phyloP scores from a whole-genome alignment of 2,329 filamentous ascomycete species.

The Xylariaceae sp. region DNA sequence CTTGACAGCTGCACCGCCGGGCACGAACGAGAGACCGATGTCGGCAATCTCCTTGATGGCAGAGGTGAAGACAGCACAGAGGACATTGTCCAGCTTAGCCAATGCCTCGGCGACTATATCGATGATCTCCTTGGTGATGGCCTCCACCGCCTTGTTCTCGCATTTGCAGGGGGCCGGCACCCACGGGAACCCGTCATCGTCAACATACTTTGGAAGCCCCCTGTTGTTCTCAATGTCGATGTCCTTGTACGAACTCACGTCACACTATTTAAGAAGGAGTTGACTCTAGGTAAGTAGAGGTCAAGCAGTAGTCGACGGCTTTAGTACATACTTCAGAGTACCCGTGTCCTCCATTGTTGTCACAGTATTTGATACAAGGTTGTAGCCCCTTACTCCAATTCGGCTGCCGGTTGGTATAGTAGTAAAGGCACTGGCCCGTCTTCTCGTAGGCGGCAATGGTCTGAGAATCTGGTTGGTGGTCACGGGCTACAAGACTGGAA shows the following conservation, averaged over 20 bases:
- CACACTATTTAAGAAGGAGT: constrained; percentile 1
- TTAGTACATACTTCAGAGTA: constrained; percentile 1
- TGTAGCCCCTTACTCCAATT: constrained; percentile 2
- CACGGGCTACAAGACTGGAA: constrained; percentile 1
- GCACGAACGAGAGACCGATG: constrained; percentile 4
- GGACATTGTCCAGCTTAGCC: background rate
- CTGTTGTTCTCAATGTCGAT: background rate
- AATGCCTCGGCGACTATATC: constrained; percentile 1
- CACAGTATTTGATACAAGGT: constrained; percentile 1
- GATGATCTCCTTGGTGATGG: background rate
- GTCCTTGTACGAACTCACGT: background rate
- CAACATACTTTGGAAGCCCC: background rate
- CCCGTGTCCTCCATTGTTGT: constrained; percentile 1
- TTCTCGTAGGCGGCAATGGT: constrained; percentile 1
- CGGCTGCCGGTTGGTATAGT: background rate
- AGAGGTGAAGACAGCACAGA: constrained; percentile 4
- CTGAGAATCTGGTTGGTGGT: background rate
- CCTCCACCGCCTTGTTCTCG: constrained; percentile 1
- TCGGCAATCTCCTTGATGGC: constrained; percentile 3
- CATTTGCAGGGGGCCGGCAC: constrained; percentile 1
- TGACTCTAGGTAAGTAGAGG: background rate
- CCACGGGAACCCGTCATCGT: constrained; percentile 2
- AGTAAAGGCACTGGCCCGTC: background rate
- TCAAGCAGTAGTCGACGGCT: background rate
- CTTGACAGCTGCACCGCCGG: constrained; percentile 3